A percentile compares a stretch with the other conserved stretches of the same genome.
phyloP scores from a whole-genome alignment of 441 rosid genomes.

The Syzygium malaccense region DNA sequence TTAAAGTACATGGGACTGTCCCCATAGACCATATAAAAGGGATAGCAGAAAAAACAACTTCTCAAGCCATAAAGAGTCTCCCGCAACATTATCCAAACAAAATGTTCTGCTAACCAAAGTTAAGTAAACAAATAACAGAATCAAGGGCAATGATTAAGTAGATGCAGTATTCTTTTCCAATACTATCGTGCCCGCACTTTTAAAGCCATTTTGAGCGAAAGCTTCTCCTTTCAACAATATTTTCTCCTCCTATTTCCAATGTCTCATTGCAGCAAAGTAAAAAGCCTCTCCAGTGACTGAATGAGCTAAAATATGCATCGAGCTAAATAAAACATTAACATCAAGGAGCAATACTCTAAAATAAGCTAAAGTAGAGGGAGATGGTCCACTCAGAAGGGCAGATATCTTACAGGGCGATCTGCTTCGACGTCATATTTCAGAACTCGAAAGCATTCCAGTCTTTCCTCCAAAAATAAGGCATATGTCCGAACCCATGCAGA shows the following conservation, averaged over 20 bases:
- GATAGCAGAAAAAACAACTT: neutral
- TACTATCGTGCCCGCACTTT: neutral
- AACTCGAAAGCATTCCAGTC: conserved; percentile 84
- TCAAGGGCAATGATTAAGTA: neutral
- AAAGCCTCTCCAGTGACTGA: neutral
- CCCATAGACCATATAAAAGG: neutral
- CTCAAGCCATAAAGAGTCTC: neutral
- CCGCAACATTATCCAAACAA: neutral
- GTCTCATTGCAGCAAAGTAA: neutral
- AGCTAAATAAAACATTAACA: neutral
- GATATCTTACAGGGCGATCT: conserved; percentile 63
- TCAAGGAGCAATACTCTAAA: neutral
- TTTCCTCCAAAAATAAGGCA: conserved; percentile 87
- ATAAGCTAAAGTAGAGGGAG: neutral
- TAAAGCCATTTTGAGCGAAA: neutral
- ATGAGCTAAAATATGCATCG: neutral
- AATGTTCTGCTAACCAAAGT: neutral
- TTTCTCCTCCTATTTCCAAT: neutral
- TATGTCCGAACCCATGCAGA: conserved; percentile 92
- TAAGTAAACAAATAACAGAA: neutral
- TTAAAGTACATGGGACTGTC: neutral
- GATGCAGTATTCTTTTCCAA: neutral
- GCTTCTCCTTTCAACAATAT: neutral
- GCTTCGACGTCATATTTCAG: conserved; percentile 82
- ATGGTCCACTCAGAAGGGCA: neutral